Conservation (phyloP, 352 stramenopile genomes). For the Pythium utonaiense region DNA sequence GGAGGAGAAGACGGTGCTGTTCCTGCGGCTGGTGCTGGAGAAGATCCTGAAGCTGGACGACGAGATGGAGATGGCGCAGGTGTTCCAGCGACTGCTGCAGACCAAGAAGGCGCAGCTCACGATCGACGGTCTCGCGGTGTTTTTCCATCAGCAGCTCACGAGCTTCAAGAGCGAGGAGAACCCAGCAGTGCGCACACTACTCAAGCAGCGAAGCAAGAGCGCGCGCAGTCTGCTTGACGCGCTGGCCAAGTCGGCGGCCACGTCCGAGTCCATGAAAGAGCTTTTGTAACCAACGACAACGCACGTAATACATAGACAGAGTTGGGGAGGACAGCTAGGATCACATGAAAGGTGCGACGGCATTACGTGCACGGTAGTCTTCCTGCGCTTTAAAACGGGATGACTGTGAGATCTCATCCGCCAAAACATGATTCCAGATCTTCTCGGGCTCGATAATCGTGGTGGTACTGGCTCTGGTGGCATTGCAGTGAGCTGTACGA, state of each 20-base stretch:
- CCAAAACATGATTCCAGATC: too few relatives aligned
- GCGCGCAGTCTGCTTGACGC: constrained; percentile 68
- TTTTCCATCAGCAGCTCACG: constrained; percentile 74
- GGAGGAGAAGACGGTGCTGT: constrained; percentile 81
- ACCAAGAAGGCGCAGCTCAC: constrained; percentile 79
- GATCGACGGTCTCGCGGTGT: constrained; percentile 75
- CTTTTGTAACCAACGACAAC: too few relatives aligned
- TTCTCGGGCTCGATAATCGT: too few relatives aligned
- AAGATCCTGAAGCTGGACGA: constrained; percentile 67
- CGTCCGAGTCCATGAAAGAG: constrained; percentile 38
- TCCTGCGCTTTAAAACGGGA: too few relatives aligned
- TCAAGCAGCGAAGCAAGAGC: constrained; percentile 63
- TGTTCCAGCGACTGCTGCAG: constrained; percentile 72
- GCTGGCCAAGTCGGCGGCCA: constrained; percentile 52
- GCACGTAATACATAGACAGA: too few relatives aligned
- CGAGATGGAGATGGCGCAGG: constrained; percentile 58
- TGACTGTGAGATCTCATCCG: too few relatives aligned
- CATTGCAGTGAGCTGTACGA: too few relatives aligned
- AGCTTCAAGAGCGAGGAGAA: constrained; percentile 55
- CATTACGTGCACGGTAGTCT: too few relatives aligned
- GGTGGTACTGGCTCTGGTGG: too few relatives aligned
- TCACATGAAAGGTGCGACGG: too few relatives aligned
- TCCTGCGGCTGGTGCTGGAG: constrained; percentile 83
- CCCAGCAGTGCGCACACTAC: constrained; percentile 28
- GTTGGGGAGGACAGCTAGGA: too few relatives aligned